These are phyloP conservation scores for Aspergillus fumigatus DNA, from an alignment of 2,329 filamentous ascomycete species.

Conservation along the genomic window DNA sequence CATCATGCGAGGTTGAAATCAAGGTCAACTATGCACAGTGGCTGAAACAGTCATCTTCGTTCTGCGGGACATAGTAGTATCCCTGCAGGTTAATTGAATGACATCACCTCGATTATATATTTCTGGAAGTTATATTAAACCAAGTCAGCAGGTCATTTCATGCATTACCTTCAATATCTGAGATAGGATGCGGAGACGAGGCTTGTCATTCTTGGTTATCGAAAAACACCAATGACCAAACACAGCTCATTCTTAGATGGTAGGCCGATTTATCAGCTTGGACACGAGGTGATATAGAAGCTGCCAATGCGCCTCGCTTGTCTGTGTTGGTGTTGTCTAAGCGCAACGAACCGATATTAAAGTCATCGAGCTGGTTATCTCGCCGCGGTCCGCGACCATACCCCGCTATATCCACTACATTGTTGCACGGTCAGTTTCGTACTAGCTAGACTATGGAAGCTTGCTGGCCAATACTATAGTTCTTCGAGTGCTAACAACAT, in stretches of 20 bases:
- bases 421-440: not conserved
- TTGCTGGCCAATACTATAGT: not conserved
- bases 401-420: not conserved
- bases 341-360: too few relatives aligned
- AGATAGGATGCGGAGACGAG: not conserved
- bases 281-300: not conserved
- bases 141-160: not conserved
- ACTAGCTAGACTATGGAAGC: not conserved
- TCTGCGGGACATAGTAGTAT: not conserved
- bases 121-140: not conserved
- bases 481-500: not conserved
- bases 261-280: not conserved
- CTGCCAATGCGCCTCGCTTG: too few relatives aligned
- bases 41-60: not conserved
- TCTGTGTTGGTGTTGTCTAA: too few relatives aligned
- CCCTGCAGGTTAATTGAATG: not conserved
- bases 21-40: not conserved
- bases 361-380: not conserved
- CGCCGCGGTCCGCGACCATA: not conserved
- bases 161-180: not conserved
- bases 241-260: not conserved
- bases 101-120: not conserved
- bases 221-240: not conserved
- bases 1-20: not conserved
- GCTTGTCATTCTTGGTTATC: not conserved